Conservation (phyloP, 2,329 filamentous ascomycete genomes). For the Colletotrichum euphorbiae region DNA sequence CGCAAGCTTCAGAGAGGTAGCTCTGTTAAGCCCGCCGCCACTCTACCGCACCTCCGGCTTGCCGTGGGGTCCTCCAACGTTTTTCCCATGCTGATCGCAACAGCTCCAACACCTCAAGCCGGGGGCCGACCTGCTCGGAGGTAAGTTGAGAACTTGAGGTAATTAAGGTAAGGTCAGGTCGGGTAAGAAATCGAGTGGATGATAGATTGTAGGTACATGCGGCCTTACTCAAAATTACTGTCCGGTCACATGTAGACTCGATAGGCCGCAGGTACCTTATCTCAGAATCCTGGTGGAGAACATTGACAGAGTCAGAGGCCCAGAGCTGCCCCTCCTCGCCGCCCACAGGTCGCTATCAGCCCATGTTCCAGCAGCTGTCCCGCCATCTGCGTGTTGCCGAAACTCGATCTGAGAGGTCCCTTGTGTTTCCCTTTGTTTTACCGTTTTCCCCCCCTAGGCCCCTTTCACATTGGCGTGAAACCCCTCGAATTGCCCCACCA, state of each 20-base stretch:
- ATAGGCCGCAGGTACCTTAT: constrained; percentile 28
- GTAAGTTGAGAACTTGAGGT: no score
- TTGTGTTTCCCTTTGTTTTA: constrained; percentile 37
- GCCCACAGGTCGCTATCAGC: not conserved
- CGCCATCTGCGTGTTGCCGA: constrained; percentile 30
- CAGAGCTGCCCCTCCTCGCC: constrained; percentile 8
- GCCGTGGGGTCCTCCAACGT: not conserved
- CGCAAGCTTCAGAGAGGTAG: not conserved
- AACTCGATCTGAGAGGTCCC: constrained; percentile 35
- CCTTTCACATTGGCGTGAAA: constrained; percentile 31
- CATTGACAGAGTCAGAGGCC: not conserved
- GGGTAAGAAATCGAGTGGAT: constrained; percentile 4
- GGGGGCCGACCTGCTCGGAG: constrained; percentile 33
- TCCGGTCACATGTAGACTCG: constrained; percentile 13
- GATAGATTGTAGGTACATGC: not conserved
- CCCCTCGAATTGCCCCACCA: constrained; percentile 40
- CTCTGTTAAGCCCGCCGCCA: not conserved
- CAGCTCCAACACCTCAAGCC: not conserved
- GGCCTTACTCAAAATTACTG: constrained; percentile 12
- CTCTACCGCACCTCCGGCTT: no score
- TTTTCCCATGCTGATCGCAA: constrained; percentile 1
- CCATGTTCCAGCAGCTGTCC: constrained; percentile 1
- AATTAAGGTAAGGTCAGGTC: constrained; percentile 30
- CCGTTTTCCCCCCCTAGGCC: constrained; percentile 36
- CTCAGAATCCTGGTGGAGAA: constrained; percentile 16